A percentile compares a stretch with the other conserved stretches of the same genome.
phyloP scores from a whole-genome alignment of 306 rosid genomes.

The Oxytropis ochrocephala region DNA sequence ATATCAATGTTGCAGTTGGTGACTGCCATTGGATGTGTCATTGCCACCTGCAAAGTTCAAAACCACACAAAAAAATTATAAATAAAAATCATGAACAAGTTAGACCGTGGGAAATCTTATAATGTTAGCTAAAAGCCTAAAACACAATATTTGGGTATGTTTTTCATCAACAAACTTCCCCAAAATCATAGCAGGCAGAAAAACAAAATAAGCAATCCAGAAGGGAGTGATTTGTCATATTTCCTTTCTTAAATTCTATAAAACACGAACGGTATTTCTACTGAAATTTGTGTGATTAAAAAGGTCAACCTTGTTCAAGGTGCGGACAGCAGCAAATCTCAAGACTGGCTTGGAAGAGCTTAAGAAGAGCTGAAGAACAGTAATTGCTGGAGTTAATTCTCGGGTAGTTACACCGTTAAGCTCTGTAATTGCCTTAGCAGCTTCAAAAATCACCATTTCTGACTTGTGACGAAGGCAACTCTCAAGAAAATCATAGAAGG shows the following conservation, averaged over 20 bases:
- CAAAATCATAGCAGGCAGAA: conserved; percentile 11
- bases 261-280: not conserved
- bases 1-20: conserved; percentile 98
- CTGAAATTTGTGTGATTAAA: conserved; percentile 13
- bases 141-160: not conserved
- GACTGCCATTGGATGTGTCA: conserved; percentile 99
- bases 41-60: conserved; percentile 79
- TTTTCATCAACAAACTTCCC: not conserved
- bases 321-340: conserved; percentile 99
- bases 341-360: conserved; percentile 97
- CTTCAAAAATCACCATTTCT: conserved; percentile 98
- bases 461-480: conserved; percentile 98
- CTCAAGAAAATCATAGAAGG: conserved; percentile 93
- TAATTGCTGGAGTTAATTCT: conserved; percentile 91
- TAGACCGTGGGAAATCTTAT: not conserved
- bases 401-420: conserved; percentile 83
- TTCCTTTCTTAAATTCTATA: not conserved
- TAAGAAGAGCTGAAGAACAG: conserved; percentile 95
- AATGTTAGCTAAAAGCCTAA: not conserved
- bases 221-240: not conserved
- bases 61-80: not conserved
- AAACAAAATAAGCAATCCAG: conserved; percentile 1
- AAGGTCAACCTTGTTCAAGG: conserved; percentile 72
- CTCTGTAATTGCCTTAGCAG: conserved; percentile 97
- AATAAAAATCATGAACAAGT: not conserved